A percentile compares a stretch with the other conserved stretches of the same genome.
phyloP scores from a whole-genome alignment of 495 filamentous ascomycete genomes.

The Baudoinia panamericana region DNA sequence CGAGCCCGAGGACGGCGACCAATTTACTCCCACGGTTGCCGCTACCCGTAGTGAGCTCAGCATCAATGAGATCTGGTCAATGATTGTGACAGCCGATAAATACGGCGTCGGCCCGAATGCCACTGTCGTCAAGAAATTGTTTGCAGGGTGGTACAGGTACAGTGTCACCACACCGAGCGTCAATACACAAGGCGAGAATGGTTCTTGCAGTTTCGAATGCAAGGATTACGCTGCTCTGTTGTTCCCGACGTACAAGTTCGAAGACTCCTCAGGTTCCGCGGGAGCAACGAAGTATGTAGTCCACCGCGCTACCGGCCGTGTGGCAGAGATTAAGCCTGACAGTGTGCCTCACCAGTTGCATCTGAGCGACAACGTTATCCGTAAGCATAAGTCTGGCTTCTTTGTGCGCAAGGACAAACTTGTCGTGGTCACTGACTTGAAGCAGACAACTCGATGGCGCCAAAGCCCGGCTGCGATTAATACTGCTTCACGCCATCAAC shows the following conservation, averaged over 20 bases:
- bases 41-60: too few relatives aligned
- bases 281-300: constrained; percentile 9
- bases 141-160: constrained; percentile 9
- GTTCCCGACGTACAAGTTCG: constrained; percentile 9
- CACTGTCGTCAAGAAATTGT: constrained; percentile 5
- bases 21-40: neutral
- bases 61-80: constrained; percentile 10
- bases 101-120: constrained; percentile 1
- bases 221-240: constrained; percentile 1
- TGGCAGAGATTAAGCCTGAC: too few relatives aligned
- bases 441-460: constrained; percentile 27
- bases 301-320: constrained; percentile 11
- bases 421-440: constrained; percentile 10
- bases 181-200: too few relatives aligned
- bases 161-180: too few relatives aligned
- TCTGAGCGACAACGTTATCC: constrained; percentile 5
- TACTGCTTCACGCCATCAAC: constrained; percentile 19
- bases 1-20: too few relatives aligned
- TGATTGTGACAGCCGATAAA: constrained; percentile 10
- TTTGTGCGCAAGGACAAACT: neutral
- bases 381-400: constrained; percentile 1
- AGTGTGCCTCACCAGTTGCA: too few relatives aligned
- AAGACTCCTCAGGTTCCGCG: constrained; percentile 9
- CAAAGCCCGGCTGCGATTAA: constrained; percentile 22
- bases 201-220: neutral